Evolutionary conservation across 805 yeast genomes (phyloP).

Genomic region (Ogataea salicorniae): DNA sequence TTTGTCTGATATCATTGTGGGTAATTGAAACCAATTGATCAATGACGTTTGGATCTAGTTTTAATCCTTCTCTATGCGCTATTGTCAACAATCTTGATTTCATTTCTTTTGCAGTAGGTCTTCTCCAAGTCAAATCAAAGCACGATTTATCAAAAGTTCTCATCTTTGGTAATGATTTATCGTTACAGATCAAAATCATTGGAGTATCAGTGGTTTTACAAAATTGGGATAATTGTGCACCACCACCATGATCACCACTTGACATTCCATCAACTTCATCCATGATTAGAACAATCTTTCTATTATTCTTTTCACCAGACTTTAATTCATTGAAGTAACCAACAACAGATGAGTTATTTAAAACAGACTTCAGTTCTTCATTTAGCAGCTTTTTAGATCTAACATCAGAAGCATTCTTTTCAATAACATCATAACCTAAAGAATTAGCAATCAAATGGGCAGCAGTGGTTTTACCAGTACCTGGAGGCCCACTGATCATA

Average conservation of each 20-base stretch:
- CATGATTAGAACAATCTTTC: conserved; percentile 81
- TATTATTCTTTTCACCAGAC: conserved; percentile 25
- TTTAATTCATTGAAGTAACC: conserved; percentile 54
- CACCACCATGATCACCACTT: conserved; percentile 98
- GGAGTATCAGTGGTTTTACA: conserved; percentile 86
- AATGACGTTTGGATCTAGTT: conserved; percentile 72
- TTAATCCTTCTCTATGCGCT: conserved; percentile 77
- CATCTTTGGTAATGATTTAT: conserved; percentile 89
- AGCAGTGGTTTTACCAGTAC: conserved; percentile 79
- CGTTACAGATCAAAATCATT: conserved; percentile 89
- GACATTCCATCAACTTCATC: conserved; percentile 99
- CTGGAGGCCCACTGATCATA: conserved; percentile 83
- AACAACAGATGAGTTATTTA: conserved; percentile 76
- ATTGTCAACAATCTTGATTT: conserved; percentile 84
- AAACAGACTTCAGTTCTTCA: conserved; percentile 59
- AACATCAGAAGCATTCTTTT: conserved; percentile 84
- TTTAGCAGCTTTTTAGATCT: conserved; percentile 77
- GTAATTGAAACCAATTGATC: conserved; percentile 84
- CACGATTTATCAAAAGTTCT: conserved; percentile 86
- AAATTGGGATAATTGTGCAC: conserved; percentile 84
- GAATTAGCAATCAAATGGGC: conserved; percentile 70
- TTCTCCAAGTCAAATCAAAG: conserved; percentile 74
- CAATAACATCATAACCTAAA: conserved; percentile 68
- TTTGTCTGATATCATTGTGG: conserved; percentile 88
- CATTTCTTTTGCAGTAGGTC: conserved; percentile 82